A percentile compares a stretch with the other conserved stretches of the same genome.
Evolutionary conservation across 176 grass and related monocot genomes (phyloP).

Genomic region (Bromus sterilis): DNA sequence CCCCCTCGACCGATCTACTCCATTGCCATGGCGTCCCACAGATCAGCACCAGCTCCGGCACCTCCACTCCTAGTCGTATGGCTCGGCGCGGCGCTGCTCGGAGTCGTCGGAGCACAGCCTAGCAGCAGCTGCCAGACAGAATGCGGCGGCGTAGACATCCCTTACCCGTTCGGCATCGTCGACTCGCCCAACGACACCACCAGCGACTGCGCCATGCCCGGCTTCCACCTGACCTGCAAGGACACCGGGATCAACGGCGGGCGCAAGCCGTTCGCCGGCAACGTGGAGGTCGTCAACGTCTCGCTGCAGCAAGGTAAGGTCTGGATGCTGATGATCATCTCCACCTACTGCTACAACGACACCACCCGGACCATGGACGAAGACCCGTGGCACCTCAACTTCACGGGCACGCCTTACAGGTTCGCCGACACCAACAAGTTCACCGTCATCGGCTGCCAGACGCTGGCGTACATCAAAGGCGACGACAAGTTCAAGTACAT

Average conservation of each 20-base stretch:
- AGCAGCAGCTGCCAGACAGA: too few species aligned
- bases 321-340: neutral
- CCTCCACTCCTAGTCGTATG: too few species aligned
- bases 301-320: neutral
- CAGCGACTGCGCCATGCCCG: too few species aligned
- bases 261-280: neutral
- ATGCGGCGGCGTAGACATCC: too few species aligned
- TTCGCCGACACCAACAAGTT: conserved; percentile 23
- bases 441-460: neutral
- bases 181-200: too few species aligned
- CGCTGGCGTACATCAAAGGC: neutral
- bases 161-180: too few species aligned
- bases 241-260: neutral
- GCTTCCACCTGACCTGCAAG: too few species aligned
- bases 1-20: too few species aligned
- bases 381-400: rapidly evolving
- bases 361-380: rapidly evolving
- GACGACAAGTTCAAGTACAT: rapidly evolving
- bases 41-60: too few species aligned
- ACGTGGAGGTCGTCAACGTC: neutral
- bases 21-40: too few species aligned
- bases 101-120: too few species aligned
- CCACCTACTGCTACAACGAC: conserved; percentile 10
- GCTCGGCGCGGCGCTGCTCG: too few species aligned
- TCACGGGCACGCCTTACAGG: neutral